Evolutionary conservation across 345 rosid species (phyloP).

Genomic region (Dovyalis caffra): DNA sequence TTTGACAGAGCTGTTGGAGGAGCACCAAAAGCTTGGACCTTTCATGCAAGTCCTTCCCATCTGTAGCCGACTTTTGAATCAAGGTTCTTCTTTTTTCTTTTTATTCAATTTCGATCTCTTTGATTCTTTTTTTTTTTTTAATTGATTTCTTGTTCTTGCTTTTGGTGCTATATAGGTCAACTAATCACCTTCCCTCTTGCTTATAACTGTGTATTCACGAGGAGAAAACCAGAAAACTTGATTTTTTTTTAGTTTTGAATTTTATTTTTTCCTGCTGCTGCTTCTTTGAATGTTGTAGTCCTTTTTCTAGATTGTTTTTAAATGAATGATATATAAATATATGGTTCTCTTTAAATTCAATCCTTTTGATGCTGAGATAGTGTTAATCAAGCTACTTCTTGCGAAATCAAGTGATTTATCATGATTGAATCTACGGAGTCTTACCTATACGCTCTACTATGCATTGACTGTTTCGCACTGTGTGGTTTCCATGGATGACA

Average conservation of each 20-base stretch:
- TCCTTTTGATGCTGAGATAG: neutral
- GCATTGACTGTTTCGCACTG: neutral
- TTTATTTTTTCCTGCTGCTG: neutral
- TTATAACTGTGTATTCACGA: neutral
- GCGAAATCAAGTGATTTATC: neutral
- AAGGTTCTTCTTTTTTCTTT: slow-evolving; percentile 49
- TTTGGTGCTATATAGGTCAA: neutral
- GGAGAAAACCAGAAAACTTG: neutral
- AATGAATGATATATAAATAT: neutral
- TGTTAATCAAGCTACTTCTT: neutral
- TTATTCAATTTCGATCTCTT: neutral
- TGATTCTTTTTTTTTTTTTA: neutral
- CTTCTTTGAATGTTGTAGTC: neutral
- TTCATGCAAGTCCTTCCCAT: slow-evolving; percentile 85
- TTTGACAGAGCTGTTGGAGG: slow-evolving; percentile 76
- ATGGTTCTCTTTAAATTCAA: neutral
- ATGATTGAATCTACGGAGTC: neutral
- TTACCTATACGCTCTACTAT: neutral
- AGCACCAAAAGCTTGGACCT: slow-evolving; percentile 93
- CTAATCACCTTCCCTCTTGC: neutral
- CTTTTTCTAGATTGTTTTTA: neutral
- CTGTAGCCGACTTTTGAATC: slow-evolving; percentile 81
- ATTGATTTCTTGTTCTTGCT: too few relatives aligned
- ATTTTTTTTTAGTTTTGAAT: neutral
- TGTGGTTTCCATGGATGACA: neutral